A percentile compares a stretch with the other conserved stretches of the same genome.
phyloP scores from a whole-genome alignment of 306 rosid genomes.

The Vigna angularis region DNA sequence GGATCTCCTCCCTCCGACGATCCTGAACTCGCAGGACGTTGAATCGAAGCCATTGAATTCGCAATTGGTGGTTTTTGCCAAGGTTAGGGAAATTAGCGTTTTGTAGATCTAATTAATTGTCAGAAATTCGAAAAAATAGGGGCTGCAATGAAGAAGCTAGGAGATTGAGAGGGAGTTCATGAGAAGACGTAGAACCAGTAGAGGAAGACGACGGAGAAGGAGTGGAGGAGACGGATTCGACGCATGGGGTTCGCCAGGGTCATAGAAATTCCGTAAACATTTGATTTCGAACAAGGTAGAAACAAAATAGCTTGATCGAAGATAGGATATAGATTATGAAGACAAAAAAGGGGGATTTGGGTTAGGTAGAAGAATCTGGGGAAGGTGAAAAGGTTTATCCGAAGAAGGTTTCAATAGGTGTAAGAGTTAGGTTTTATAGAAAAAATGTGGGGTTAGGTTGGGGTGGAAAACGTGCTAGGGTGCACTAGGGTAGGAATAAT shows the following conservation, averaged over 20 bases:
- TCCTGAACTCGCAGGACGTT: constrained; percentile 65
- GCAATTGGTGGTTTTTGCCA: constrained; percentile 2
- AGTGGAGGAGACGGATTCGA: constrained; percentile 54
- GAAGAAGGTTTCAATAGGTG: not conserved
- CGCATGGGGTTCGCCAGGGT: constrained; percentile 45
- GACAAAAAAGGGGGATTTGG: not conserved
- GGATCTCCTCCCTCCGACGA: constrained; percentile 67
- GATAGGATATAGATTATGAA: not conserved
- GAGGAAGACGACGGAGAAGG: constrained; percentile 59
- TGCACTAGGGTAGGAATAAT: not conserved
- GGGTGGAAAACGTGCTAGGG: constrained; percentile 41
- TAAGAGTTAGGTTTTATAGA: constrained; percentile 27
- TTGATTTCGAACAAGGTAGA: not conserved
- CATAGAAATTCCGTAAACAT: constrained; percentile 54
- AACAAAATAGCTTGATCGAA: constrained; percentile 24
- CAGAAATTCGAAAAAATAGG: not conserved
- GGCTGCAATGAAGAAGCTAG: not conserved
- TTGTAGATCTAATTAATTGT: constrained; percentile 3
- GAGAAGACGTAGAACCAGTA: constrained; percentile 73
- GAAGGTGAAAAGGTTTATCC: not conserved
- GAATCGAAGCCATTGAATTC: constrained; percentile 59
- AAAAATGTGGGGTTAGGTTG: not conserved
- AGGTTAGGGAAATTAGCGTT: not conserved
- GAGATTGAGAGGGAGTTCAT: constrained; percentile 49
- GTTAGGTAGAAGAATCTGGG: not conserved